Base-by-base conservation (phyloP, 225 moss, liverwort and hornwort genomes). In the Thuidium tamariscinum region DNA sequence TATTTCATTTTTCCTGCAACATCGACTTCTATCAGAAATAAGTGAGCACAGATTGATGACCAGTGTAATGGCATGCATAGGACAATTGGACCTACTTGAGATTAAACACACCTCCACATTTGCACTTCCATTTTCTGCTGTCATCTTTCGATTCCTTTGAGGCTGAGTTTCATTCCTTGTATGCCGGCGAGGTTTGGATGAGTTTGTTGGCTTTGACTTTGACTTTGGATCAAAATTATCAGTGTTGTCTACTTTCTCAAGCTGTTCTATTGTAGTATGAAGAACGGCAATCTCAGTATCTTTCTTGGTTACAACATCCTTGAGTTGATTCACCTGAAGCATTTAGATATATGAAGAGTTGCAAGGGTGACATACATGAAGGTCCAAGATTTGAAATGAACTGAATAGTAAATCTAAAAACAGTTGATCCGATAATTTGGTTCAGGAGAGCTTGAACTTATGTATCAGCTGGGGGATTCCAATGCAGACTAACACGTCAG, bases 261-360 rank as follows among this genome's bases (percentile, higher is more conserved):
- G 72, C 52, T 83, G 91, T 56, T 89, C 93, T 79, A 82, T 59
- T 51, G 86, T 78, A 48, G 60, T 80, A 70, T 80, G 80, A 57
- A 93, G 89, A 78, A 75, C 34, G 32, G 79, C 77, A 62, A 92
- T 91, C 86, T 93, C 92, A 61, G 83, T 82, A 48, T 92, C 93
- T 83, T 78, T 93, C 88, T 89, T 92, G n/a, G 72, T 76, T 39
- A 86, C 90, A 39, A 88, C 90, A 56, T 92, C 92, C 82, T 89
- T 93, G 70, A 93, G 93, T 63, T 89, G 93, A 62, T 87, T 79
- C 78, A 92, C 92, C 93, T 93, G 90, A 34, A 86, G 59, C 83
- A 84, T 55, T 86, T 17, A 41, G 36, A 75, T 48, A 74, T 26
- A 74, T 55, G n/a, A 62, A 63, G 30, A 74, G 44, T 54, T 73